Evolutionary conservation across 176 grass and related monocot genomes (phyloP), one percentile per base, ranked within the genome.

Genomic region (Ensete glaucum): DNA sequence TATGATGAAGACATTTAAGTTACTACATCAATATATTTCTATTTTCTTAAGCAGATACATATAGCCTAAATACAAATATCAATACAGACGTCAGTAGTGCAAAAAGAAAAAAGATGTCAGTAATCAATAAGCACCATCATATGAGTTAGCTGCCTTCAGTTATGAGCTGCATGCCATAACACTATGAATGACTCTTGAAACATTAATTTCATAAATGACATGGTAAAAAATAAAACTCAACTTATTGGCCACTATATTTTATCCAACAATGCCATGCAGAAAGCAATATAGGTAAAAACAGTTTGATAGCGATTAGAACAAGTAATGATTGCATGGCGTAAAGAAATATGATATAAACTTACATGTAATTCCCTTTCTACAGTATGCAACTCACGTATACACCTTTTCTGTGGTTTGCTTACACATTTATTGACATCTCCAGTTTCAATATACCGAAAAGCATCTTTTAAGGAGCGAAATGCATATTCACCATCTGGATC

Each of bases 391-490:
- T 64, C 76, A 16, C 24, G 49, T 23, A 19, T 60, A 56, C 23
- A 65, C 24, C 58, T 54, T 50, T 82, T 75, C 70, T 70, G 60
- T 51, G 85, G 85, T 69, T 17, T 87, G 14, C 54, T 10, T 13
- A 50, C 15, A 76, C 80, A 87, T 67, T 43, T 54, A 63, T 59
- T 13, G 54, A 82, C 64, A 75, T 79, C 49, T 82, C 85, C 80
- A 71, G 64, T 79, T 69, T 69, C 58, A 64, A 87, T 62, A 75
- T 79, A 87, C n/a, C 80, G 76, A 27, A 53, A 67, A 65, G 75
- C 85, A 87, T 87, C 85, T 63, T 87, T 87, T 74, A 67, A 72
- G 27, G 85, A 82, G 26, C 22, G 69, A 73, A 82, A 87, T 78
- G 50, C 69, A 82, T 82, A 82, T 74, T 76, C 71, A 64, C 76